A percentile compares a stretch with the other conserved stretches of the same genome.
Conservation (phyloP, 2,329 filamentous ascomycete genomes). For the Trichoderma brevicompactum region DNA sequence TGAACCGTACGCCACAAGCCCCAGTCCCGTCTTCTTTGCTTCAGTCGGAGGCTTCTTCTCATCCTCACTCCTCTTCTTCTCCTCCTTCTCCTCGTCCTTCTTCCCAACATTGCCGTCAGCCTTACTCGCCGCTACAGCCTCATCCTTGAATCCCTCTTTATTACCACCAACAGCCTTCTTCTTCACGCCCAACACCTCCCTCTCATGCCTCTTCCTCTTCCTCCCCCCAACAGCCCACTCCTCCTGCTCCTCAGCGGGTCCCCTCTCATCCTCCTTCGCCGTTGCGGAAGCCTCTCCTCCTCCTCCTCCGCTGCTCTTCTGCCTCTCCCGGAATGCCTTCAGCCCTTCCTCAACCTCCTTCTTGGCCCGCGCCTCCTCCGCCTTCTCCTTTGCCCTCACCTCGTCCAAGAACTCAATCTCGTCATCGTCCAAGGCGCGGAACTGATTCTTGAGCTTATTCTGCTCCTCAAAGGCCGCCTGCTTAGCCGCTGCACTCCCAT, state of each 20-base stretch:
- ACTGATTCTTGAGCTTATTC: conserved; percentile 73
- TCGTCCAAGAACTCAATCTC: conserved; percentile 76
- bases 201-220: conserved; percentile 45
- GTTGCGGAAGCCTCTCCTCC: conserved; percentile 32
- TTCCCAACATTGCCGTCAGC: not conserved
- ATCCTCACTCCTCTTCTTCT: conserved; percentile 37
- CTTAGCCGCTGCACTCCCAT: conserved; percentile 66
- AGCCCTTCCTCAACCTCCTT: conserved; percentile 63
- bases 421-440: conserved; percentile 76
- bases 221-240: conserved; percentile 43
- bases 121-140: not conserved
- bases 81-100: conserved; percentile 12
- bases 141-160: conserved; percentile 31
- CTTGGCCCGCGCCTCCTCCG: conserved; percentile 58
- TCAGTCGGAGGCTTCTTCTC: conserved; percentile 7
- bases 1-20: conserved; percentile 61
- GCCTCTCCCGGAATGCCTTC: conserved; percentile 58
- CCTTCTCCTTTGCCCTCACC: conserved; percentile 53
- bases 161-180: conserved; percentile 35
- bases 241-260: conserved; percentile 32
- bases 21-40: conserved; percentile 39
- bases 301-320: conserved; percentile 41
- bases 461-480: conserved; percentile 82
- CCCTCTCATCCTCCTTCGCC: conserved; percentile 35
- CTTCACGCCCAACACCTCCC: conserved; percentile 43